These are phyloP conservation scores for Elongisporangium anandrum DNA, from an alignment of 352 stramenopile species.

Conservation along the genomic window DNA sequence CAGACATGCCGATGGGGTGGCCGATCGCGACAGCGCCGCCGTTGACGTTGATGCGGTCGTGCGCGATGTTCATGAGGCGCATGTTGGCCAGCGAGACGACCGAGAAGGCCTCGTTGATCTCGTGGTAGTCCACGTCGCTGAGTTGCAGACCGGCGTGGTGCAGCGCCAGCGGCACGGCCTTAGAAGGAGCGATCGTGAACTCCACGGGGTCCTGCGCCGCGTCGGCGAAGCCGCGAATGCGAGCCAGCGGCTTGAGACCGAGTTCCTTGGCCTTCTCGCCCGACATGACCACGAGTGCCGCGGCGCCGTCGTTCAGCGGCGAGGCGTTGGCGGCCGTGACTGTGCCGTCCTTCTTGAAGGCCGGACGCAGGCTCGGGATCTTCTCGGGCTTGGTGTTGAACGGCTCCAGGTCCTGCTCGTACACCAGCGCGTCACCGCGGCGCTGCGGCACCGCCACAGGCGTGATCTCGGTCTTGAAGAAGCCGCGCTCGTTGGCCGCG, in stretches of 20 bases:
- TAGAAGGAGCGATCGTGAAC: conserved; percentile 96
- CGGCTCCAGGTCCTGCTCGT: conserved; percentile 93
- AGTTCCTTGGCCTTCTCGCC: conserved; percentile 81
- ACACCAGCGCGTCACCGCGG: conserved; percentile 51
- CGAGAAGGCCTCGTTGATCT: conserved; percentile 99
- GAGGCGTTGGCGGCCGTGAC: conserved; percentile 98
- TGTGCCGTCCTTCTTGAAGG: conserved; percentile 95
- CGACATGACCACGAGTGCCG: conserved; percentile 95
- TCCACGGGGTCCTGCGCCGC: conserved; percentile 89
- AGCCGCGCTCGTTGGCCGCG: conserved; percentile 70
- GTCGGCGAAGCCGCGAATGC: conserved; percentile 80
- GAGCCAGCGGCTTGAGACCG: conserved; percentile 69
- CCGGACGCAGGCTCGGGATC: conserved; percentile 85
- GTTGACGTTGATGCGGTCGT: conserved; percentile 94
- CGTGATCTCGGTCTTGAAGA: conserved; percentile 90
- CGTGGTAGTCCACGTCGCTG: conserved; percentile 96
- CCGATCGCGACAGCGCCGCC: conserved; percentile 90
- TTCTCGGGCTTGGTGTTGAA: conserved; percentile 89
- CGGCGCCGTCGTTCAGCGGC: conserved; percentile 96
- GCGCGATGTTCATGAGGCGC: conserved; percentile 91
- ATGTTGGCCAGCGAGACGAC: conserved; percentile 97
- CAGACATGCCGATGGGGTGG: conserved; percentile 85
- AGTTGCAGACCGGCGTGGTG: conserved; percentile 87
- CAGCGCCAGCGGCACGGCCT: conserved; percentile 92
- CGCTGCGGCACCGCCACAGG: conserved; percentile 82